A percentile compares a stretch with the other conserved stretches of the same genome.
phyloP scores from a whole-genome alignment of 441 rosid species.

The Syzygium syzygioides region DNA sequence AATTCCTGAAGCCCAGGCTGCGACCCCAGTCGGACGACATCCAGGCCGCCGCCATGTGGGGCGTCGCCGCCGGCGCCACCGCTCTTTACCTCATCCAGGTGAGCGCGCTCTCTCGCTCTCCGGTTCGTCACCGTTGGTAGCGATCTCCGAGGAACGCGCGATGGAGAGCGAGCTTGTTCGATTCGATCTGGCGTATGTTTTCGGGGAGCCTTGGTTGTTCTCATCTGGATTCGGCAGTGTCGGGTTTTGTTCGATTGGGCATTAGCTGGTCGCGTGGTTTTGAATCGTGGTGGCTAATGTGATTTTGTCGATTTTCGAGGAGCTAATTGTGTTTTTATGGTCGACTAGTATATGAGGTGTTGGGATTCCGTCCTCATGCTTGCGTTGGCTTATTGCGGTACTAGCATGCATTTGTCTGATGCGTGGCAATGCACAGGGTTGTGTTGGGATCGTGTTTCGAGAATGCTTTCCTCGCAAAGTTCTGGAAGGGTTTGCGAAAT shows the following conservation, averaged over 20 bases:
- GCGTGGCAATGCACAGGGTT: not conserved
- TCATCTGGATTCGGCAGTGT: not conserved
- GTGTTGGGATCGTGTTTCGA: not conserved
- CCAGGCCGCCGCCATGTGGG: slow-evolving; percentile 80
- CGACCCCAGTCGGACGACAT: slow-evolving; percentile 48
- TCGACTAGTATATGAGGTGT: not conserved
- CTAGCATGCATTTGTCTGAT: no score
- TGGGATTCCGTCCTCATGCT: not conserved
- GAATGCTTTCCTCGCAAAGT: not conserved
- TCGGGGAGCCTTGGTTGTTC: not conserved
- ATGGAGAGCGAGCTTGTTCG: not conserved
- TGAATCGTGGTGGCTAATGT: not conserved
- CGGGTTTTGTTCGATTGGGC: not conserved
- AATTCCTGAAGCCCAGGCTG: slow-evolving; percentile 36
- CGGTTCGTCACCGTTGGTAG: not conserved
- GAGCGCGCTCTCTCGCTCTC: not conserved
- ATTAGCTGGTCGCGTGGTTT: not conserved
- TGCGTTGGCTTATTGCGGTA: not conserved
- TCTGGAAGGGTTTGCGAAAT: not conserved
- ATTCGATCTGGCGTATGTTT: not conserved
- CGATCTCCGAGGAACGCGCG: not conserved
- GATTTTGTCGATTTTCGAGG: not conserved
- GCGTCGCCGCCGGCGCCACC: slow-evolving; percentile 61
- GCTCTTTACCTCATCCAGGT: slow-evolving; percentile 76
- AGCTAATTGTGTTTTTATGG: not conserved